Evolutionary conservation across 192 early-diverging fungal genomes (phyloP), one percentile per base, ranked within the genome.

Genomic region (Jimgerdemannia lactiflua): DNA sequence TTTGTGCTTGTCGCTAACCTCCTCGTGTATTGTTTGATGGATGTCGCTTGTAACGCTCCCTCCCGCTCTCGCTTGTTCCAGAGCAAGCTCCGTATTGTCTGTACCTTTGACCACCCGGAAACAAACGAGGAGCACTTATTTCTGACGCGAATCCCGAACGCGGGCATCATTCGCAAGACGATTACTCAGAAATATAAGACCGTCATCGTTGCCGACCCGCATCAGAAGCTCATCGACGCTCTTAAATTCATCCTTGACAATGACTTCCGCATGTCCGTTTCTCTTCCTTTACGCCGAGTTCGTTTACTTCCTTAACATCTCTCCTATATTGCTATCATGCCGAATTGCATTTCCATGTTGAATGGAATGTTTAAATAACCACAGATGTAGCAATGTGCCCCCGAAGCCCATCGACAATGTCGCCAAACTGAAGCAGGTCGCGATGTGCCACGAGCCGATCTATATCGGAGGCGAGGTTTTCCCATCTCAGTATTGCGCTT

Each of bases 61-160:
- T 8, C 29, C 43, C 49, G 1, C 29, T 29, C 29, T 29, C 29
- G 29, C 29, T 29, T 29, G 29, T 29, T 29, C 29, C 75, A 84
- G 78, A 86, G 84, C 67, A 80, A 83, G 19, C 83, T 91, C 39
- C 80, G 77, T 44, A 80, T 92, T 67, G 85, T 78, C 6, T 72
- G 90, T 4, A 80, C 84, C 0, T 80, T 89, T 11, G 82, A 82
- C 14, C 91, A 94, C 69, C 72, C 74, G 0, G 85, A 86, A 43
- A 87, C 90, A 1, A 81, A 78, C 19, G 78, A 78, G 4, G 92
- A 92, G 44, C 92, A 89, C 73, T 74, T 85, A 19, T 92, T 92
- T 66, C 81, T 94, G 68, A 85, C 86, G 14, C 79, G 69, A 8
- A 83, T 90, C 69, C 82, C 86, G 18, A 85, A 88, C 10, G 86